A percentile compares a stretch with the other conserved stretches of the same genome.
Conservation (phyloP, 306 rosid genomes). For the Vigna hirtella region DNA sequence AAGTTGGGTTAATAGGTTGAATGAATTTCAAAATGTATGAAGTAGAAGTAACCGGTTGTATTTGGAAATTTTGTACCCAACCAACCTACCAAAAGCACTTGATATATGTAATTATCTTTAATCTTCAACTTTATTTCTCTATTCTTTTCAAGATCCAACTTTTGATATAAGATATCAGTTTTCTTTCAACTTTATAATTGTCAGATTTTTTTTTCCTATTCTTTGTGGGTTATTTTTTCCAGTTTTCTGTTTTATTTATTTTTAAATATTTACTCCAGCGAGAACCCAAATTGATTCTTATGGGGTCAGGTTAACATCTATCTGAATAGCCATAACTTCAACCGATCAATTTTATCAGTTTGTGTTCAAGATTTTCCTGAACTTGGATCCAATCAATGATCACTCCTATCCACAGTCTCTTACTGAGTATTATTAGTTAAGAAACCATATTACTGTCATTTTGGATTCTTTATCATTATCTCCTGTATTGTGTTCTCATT, state of each 20-base stretch:
- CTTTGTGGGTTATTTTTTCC: background rate
- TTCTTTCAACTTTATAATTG: background rate
- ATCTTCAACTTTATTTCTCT: background rate
- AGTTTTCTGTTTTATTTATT: background rate
- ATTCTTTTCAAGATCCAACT: background rate
- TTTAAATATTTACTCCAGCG: background rate
- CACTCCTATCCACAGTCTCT: background rate
- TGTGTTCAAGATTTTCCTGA: background rate
- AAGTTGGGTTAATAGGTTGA: background rate
- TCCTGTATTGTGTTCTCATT: conserved; percentile 18
- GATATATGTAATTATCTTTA: no score
- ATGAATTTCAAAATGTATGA: no score
- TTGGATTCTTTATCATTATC: conserved; percentile 27
- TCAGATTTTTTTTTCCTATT: background rate
- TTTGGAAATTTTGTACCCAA: background rate
- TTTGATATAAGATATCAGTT: background rate
- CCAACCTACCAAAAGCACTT: background rate
- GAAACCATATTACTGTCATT: background rate
- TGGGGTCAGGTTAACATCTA: background rate
- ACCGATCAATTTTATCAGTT: background rate
- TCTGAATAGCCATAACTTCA: background rate
- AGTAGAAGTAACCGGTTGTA: background rate
- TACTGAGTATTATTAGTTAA: background rate
- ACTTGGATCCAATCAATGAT: background rate
- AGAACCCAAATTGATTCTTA: background rate